Evolutionary conservation across 768 basidiomycete genomes (phyloP).

Genomic region (Lactarius sanguifluus): DNA sequence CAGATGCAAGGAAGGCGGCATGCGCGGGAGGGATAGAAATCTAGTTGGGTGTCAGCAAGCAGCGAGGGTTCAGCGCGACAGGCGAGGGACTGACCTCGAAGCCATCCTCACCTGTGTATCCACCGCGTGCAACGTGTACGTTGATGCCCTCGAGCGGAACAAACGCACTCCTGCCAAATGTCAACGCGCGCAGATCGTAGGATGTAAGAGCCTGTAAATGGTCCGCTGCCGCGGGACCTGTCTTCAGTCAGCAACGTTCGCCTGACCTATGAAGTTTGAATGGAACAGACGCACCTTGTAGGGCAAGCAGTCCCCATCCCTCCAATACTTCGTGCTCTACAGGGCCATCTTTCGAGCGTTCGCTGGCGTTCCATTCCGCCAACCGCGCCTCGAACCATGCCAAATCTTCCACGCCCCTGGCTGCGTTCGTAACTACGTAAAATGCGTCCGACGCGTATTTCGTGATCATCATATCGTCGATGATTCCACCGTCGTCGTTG

Average conservation of each 20-base stretch:
- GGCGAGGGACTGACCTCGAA: constrained; percentile 68
- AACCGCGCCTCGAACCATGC: constrained; percentile 71
- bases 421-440: constrained; percentile 97
- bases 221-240: constrained; percentile 79
- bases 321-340: constrained; percentile 84
- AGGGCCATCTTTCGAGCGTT: constrained; percentile 48
- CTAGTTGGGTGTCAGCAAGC: constrained; percentile 39
- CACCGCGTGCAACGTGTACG: constrained; percentile 88
- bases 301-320: constrained; percentile 82
- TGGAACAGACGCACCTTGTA: constrained; percentile 64
- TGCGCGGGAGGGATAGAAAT: constrained; percentile 85
- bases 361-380: constrained; percentile 72
- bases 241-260: not conserved
- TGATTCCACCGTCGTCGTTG: constrained; percentile 88
- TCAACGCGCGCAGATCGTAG: constrained; percentile 68
- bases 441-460: constrained; percentile 77
- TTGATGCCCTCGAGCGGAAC: constrained; percentile 75
- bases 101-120: constrained; percentile 98
- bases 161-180: constrained; percentile 84
- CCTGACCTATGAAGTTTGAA: not conserved
- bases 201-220: constrained; percentile 77
- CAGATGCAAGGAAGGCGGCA: constrained; percentile 65
- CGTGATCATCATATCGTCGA: constrained; percentile 93
- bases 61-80: not conserved
- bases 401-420: constrained; percentile 77